Conservation (phyloP, 2,329 filamentous ascomycete species). For the Colletotrichum sp. region DNA sequence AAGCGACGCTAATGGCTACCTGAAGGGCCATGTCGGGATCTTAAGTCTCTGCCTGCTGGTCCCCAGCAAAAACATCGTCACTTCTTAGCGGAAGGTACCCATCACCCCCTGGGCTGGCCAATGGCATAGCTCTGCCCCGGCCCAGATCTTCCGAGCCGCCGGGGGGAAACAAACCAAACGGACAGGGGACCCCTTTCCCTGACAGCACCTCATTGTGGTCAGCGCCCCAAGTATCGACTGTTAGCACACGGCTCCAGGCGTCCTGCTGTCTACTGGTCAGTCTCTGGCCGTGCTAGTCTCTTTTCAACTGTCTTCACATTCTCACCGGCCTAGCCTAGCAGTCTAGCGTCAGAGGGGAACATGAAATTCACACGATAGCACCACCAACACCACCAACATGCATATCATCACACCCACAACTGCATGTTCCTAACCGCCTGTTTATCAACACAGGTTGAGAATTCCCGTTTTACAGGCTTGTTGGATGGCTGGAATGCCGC, state of each 20-base stretch:
- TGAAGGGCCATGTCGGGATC: neutral
- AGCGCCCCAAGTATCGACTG: neutral
- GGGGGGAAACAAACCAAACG: neutral
- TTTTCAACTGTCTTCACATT: neutral
- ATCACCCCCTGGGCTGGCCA: neutral
- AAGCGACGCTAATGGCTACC: conserved; percentile 12
- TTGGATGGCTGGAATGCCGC: neutral
- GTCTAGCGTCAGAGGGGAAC: neutral
- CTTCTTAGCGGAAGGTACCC: conserved; percentile 10
- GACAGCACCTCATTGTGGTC: neutral
- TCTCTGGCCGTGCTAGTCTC: neutral
- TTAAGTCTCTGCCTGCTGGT: conserved; percentile 13
- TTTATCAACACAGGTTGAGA: neutral
- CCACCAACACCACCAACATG: neutral
- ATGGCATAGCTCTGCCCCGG: neutral
- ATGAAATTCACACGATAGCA: neutral
- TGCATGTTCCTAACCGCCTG: neutral
- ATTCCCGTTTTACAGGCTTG: neutral
- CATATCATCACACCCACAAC: neutral
- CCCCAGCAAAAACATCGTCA: conserved; percentile 5
- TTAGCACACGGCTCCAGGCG: neutral
- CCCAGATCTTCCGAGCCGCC: conserved; percentile 1
- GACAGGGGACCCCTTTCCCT: conserved; percentile 7
- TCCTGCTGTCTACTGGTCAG: neutral
- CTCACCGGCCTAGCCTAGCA: neutral